A percentile compares a stretch with the other conserved stretches of the same genome.
These are phyloP conservation scores for Gelatoporia subvermispora DNA, from an alignment of 768 basidiomycete species.

Conservation along the genomic window DNA sequence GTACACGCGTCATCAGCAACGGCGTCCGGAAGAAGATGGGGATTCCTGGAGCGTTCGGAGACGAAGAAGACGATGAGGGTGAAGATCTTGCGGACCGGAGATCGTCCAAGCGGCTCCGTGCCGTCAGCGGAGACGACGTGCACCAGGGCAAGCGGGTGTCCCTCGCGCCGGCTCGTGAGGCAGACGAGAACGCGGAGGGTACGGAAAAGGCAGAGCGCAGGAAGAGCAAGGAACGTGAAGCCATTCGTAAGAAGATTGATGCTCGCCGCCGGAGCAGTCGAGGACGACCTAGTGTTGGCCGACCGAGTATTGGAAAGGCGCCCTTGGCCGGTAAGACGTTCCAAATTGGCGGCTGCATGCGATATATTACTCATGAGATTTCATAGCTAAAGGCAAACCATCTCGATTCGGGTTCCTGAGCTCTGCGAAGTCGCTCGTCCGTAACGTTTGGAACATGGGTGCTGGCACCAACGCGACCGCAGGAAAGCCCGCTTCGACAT, in stretches of 20 bases:
- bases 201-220: constrained; percentile 25
- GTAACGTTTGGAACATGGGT: constrained; percentile 69
- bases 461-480: constrained; percentile 26
- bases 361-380: constrained; percentile 7
- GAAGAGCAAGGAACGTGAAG: constrained; percentile 47
- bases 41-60: constrained; percentile 56
- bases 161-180: constrained; percentile 18
- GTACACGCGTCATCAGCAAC: constrained; percentile 44
- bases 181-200: constrained; percentile 10
- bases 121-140: constrained; percentile 31
- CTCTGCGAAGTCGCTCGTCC: constrained; percentile 63
- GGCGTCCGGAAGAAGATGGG: constrained; percentile 37
- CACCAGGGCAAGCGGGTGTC: constrained; percentile 34
- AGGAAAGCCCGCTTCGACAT: constrained; percentile 6
- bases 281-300: constrained; percentile 36
- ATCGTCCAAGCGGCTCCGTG: constrained; percentile 40
- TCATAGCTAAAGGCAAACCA: constrained; percentile 38
- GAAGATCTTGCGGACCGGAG: constrained; percentile 30
- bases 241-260: constrained; percentile 60
- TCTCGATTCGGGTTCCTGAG: constrained; percentile 68
- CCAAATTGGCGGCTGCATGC: neutral
- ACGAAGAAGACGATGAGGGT: constrained; percentile 37
- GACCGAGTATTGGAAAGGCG: constrained; percentile 8
- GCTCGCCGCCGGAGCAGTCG: constrained; percentile 64
- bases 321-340: constrained; percentile 32